phyloP scores from a whole-genome alignment of 106 monocot genomes.

The Dendrobium huoshanense region DNA sequence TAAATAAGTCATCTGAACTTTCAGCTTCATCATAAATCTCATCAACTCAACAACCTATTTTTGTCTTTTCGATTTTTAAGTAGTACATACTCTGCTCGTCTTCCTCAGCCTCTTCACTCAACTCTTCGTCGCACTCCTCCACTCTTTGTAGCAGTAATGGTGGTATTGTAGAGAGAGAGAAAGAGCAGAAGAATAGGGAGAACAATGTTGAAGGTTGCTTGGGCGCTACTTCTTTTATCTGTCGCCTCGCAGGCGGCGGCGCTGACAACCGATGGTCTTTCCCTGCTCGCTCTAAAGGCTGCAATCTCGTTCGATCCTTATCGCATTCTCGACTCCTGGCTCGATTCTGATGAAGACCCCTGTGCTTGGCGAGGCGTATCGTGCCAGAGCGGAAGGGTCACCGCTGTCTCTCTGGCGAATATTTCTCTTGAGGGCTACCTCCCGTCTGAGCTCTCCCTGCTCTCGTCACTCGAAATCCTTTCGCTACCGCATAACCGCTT shows the following conservation, averaged over 20 bases:
- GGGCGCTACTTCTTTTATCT: background rate
- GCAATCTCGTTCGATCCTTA: constrained; percentile 67
- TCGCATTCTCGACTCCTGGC: constrained; percentile 43
- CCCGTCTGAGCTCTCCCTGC: constrained; percentile 43
- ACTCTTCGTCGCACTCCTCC: background rate
- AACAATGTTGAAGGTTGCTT: background rate
- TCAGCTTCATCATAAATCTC: background rate
- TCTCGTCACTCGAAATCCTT: constrained; percentile 46
- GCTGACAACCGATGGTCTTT: constrained; percentile 61
- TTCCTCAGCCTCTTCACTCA: background rate
- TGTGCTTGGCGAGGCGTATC: constrained; percentile 59
- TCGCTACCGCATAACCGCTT: constrained; percentile 60
- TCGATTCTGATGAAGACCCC: constrained; percentile 39
- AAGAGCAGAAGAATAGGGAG: background rate
- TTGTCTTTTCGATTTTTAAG: background rate
- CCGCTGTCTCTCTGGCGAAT: constrained; percentile 35
- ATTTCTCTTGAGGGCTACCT: constrained; percentile 60
- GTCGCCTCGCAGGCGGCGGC: constrained; percentile 6
- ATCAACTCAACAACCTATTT: background rate
- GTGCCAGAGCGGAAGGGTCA: constrained; percentile 39
- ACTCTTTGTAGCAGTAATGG: background rate
- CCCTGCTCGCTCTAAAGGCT: constrained; percentile 71
- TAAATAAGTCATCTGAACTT: background rate
- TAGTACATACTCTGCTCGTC: background rate
- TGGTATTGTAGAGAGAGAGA: too few relatives aligned